phyloP scores from a whole-genome alignment of 768 basidiomycete species.

The Leccinum truebloodii region DNA sequence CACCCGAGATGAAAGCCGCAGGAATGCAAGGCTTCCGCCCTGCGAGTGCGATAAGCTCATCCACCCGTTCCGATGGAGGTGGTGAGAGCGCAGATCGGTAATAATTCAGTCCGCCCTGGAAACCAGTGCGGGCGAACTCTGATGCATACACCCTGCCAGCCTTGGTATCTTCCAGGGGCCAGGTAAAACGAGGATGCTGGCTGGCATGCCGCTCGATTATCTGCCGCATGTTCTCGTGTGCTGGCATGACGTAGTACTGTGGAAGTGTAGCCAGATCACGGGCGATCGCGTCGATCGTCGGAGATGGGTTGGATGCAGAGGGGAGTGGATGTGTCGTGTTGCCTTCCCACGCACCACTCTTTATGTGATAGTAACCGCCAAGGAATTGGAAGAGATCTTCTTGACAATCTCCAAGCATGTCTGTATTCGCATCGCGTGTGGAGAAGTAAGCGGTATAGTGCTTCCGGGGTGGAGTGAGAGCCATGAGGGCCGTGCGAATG shows the following conservation, averaged over 20 bases:
- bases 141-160: conserved; percentile 42
- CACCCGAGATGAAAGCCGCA: conserved; percentile 58
- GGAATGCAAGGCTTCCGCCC: conserved; percentile 50
- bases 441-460: conserved; percentile 57
- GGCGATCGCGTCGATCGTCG: conserved; percentile 27
- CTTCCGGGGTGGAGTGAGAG: conserved; percentile 52
- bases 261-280: conserved; percentile 46
- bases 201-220: conserved; percentile 40
- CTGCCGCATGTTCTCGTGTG: conserved; percentile 53
- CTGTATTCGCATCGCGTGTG: conserved; percentile 44
- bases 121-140: conserved; percentile 54
- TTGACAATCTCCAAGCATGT: conserved; percentile 35
- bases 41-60: conserved; percentile 46
- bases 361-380: conserved; percentile 43
- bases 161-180: conserved; percentile 53
- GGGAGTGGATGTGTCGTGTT: conserved; percentile 45
- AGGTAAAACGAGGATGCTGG: conserved; percentile 29
- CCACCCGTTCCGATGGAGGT: conserved; percentile 36
- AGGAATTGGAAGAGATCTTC: conserved; percentile 28
- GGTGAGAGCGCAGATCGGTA: conserved; percentile 43
- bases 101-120: conserved; percentile 63
- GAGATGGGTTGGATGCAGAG: conserved; percentile 23
- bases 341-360: conserved; percentile 53
- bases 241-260: conserved; percentile 62
- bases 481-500: conserved; percentile 31